Conservation (phyloP, 441 rosid species). For the Metrosideros polymorpha region DNA sequence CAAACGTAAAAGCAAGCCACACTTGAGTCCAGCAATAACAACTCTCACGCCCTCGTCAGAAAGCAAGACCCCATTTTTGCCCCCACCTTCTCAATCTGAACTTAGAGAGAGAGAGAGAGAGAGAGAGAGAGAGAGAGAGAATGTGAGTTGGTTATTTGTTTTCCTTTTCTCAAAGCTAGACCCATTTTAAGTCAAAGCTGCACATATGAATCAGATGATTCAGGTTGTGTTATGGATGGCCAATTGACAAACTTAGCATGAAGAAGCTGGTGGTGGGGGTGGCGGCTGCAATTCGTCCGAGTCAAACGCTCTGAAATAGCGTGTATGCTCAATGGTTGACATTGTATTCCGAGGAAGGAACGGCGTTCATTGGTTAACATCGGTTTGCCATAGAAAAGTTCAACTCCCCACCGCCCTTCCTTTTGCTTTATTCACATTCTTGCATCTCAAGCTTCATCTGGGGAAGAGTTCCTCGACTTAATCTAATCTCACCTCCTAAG, state of each 20-base stretch:
- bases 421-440: background rate
- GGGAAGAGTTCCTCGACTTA: background rate
- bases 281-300: background rate
- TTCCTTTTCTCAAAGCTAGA: background rate
- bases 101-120: background rate
- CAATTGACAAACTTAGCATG: background rate
- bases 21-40: background rate
- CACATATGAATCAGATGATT: background rate
- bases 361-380: background rate
- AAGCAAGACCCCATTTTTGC: background rate
- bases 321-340: background rate
- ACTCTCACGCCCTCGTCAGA: background rate
- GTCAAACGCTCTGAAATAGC: background rate
- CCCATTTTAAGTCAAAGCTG: background rate
- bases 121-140: background rate
- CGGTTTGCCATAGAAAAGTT: background rate
- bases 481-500: background rate
- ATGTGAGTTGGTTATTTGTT: background rate
- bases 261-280: background rate
- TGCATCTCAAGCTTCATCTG: background rate
- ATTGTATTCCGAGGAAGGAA: background rate
- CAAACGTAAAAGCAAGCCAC: background rate
- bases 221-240: background rate
- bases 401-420: background rate
- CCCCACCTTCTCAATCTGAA: background rate